Evolutionary conservation across 371 early-diverging fungal species (phyloP), one percentile per base, ranked within the genome.

Genomic region (Mucor indicus): DNA sequence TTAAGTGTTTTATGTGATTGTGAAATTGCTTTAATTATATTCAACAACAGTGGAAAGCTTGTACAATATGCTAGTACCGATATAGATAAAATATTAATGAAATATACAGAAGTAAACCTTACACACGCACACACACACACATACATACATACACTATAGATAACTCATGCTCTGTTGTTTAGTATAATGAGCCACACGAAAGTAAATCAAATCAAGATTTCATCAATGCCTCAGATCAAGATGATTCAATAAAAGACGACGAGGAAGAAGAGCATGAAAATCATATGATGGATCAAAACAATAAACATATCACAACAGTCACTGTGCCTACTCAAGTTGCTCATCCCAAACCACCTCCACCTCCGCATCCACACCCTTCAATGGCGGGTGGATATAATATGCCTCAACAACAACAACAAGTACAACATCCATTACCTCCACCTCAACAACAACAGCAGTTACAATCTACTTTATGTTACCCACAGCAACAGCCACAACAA

Each of bases 1-100:
- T 86, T 99, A 27, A 88, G 88, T 55, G 92, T 95, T 3, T 81
- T 98, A 22, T 98, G 98, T 76, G 93, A 92, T 61, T 93, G 96
- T 65, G 95, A 99, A 67, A 91, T 99, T 36, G 95, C 91, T 1
- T 72, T 96, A 21, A 90, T 96, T 48, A 92, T 96, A 58, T 95
- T 96, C 72, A 90, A 89, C 58, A 83, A 84, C 20, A 90, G 90
- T 59, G 87, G 90, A 60, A 96, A 95, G 69, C 83, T 96, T 8
- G 89, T 92, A 24, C 95, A 96, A 55, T 97, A 91, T 61, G 85
- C 93, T 4, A 87, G 87, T 33, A 82, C 89, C 1, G 93, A 96
- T 61, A 93, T 97, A 68, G 95, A 96, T 72, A 82, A 82, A 52
- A 91, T 95, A 30, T 61, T 97, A 42, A 79, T 95, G 79, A 84